Conservation (phyloP, 768 basidiomycete genomes). For the Serpula lacrymans region DNA sequence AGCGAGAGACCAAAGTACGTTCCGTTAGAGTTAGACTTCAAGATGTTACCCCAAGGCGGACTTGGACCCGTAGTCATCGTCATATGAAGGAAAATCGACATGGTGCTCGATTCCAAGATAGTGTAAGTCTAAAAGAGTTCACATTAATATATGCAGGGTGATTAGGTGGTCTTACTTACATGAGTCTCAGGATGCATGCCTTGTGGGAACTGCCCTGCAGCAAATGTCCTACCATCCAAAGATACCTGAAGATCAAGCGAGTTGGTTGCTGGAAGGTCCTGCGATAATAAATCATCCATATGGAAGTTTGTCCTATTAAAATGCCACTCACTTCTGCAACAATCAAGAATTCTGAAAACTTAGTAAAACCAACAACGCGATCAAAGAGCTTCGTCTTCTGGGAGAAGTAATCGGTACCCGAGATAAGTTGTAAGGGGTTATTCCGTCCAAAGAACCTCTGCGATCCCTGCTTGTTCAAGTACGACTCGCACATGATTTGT, state of each 20-base stretch:
- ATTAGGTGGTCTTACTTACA: constrained; percentile 42
- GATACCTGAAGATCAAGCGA: constrained; percentile 88
- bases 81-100: constrained; percentile 92
- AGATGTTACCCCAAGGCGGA: constrained; percentile 85
- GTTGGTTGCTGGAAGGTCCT: constrained; percentile 52
- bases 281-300: constrained; percentile 6
- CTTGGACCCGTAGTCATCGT: constrained; percentile 78
- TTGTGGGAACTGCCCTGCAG: constrained; percentile 86
- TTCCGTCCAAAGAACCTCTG: constrained; percentile 55
- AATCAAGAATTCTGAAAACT: constrained; percentile 94
- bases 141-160: too few relatives aligned
- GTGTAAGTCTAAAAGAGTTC: constrained; percentile 83
- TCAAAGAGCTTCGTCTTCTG: constrained; percentile 79
- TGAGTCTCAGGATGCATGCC: constrained; percentile 88
- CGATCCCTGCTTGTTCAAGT: constrained; percentile 72
- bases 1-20: constrained; percentile 91
- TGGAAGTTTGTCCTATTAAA: neutral
- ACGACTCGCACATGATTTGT: constrained; percentile 93
- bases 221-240: constrained; percentile 82
- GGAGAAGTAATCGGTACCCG: constrained; percentile 69
- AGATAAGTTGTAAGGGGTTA: constrained; percentile 69
- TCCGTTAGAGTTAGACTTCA: constrained; percentile 97
- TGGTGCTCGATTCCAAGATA: constrained; percentile 90
- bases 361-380: constrained; percentile 89
- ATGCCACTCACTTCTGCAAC: constrained; percentile 77